Evolutionary conservation across 148 eudicot species (phyloP).

Genomic region (Cornus suecica): DNA sequence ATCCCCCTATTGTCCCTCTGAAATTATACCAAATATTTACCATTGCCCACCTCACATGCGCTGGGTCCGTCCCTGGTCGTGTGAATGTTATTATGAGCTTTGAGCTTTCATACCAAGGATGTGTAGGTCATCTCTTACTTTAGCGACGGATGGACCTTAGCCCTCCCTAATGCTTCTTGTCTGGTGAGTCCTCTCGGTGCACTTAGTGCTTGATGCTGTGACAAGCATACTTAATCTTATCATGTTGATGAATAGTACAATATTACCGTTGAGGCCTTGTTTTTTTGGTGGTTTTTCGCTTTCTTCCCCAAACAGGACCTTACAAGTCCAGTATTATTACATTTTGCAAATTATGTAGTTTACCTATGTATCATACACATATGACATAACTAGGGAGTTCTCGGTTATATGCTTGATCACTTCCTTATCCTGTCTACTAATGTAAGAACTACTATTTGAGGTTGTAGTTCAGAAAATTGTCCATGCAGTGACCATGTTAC

Average conservation of each 20-base stretch:
- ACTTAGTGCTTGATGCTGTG: conserved; percentile 17
- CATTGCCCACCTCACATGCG: too few relatives aligned
- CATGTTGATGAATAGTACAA: conserved; percentile 18
- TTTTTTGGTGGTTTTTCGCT: background rate
- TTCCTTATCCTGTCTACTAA: background rate
- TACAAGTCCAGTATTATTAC: background rate
- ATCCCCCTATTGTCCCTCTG: too few relatives aligned
- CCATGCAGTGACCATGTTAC: too few relatives aligned
- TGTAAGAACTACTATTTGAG: background rate
- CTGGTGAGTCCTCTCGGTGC: conserved; percentile 12
- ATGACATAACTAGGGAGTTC: background rate
- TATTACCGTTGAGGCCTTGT: background rate
- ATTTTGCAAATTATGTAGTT: background rate
- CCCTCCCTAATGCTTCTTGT: background rate
- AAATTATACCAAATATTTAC: too few relatives aligned
- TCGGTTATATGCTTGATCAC: background rate
- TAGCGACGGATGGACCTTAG: background rate
- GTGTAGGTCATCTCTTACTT: background rate
- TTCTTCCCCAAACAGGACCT: background rate
- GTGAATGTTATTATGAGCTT: too few relatives aligned
- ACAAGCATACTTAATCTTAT: conserved; percentile 31
- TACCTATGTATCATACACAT: background rate
- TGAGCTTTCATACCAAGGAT: background rate
- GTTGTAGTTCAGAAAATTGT: too few relatives aligned
- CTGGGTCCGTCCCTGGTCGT: too few relatives aligned